A percentile compares a stretch with the other conserved stretches of the same genome.
Conservation (phyloP, 2,329 filamentous ascomycete species). For the Tolypocladium guangdongense region DNA sequence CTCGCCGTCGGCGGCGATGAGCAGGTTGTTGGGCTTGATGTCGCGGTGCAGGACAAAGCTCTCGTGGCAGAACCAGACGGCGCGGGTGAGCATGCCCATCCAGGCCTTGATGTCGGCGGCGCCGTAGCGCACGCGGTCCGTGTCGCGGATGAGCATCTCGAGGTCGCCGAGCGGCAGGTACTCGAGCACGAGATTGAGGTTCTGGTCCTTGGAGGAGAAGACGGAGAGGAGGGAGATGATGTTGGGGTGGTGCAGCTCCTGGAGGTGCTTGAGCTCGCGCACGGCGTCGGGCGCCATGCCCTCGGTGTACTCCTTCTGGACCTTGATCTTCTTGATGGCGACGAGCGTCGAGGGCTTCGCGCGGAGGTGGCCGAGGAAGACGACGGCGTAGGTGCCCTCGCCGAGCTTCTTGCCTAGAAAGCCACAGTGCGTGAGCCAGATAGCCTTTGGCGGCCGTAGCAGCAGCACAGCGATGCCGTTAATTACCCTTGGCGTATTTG, state of each 20-base stretch:
- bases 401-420: conserved; percentile 72
- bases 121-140: conserved; percentile 66
- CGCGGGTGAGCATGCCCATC: conserved; percentile 94
- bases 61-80: conserved; percentile 93
- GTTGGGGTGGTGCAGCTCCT: conserved; percentile 89
- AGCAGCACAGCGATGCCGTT: conserved; percentile 1
- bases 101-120: conserved; percentile 91
- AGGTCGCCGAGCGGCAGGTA: conserved; percentile 89
- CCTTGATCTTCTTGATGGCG: conserved; percentile 89
- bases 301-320: conserved; percentile 76
- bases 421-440: too few relatives aligned
- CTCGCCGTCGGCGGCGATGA: conserved; percentile 86
- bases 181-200: conserved; percentile 91
- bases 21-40: conserved; percentile 97
- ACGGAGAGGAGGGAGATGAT: conserved; percentile 89
- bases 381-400: conserved; percentile 93
- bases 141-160: conserved; percentile 87
- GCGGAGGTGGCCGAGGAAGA: conserved; percentile 78
- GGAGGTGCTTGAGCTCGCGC: conserved; percentile 89
- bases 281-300: conserved; percentile 91
- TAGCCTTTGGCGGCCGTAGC: too few relatives aligned
- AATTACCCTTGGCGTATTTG: conserved; percentile 80
- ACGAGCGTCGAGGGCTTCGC: conserved; percentile 63
- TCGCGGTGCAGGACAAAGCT: conserved; percentile 91
- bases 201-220: conserved; percentile 93